These are phyloP conservation scores for Coniferiporia weirii DNA, from an alignment of 1,284 basidiomycete genomes.

Conservation along the genomic window DNA sequence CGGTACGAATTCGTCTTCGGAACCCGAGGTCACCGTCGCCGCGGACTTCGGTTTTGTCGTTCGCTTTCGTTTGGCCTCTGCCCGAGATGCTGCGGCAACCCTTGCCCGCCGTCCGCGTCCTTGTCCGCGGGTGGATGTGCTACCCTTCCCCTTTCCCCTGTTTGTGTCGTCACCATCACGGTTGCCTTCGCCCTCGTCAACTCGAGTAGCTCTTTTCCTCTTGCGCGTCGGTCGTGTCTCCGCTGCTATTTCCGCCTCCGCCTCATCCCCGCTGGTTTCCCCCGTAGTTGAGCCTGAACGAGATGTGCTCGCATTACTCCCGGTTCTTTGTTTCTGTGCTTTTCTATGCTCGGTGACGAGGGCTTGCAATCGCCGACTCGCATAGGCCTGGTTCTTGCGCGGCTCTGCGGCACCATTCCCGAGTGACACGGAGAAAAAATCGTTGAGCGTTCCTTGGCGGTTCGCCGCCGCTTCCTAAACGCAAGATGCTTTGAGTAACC, in stretches of 20 bases:
- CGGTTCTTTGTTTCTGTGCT: conserved; percentile 29
- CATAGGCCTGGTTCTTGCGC: conserved; percentile 72
- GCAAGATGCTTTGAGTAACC: not conserved
- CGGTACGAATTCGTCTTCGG: conserved; percentile 25
- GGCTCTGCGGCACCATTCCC: conserved; percentile 66
- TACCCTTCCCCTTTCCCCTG: not conserved
- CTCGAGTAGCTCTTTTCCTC: not conserved
- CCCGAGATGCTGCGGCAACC: not conserved
- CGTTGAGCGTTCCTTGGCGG: conserved; percentile 68
- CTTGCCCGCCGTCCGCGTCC: conserved; percentile 19
- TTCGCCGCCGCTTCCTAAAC: conserved; percentile 55
- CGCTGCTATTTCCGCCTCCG: conserved; percentile 12
- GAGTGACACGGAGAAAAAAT: conserved; percentile 57
- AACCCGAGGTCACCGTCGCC: not conserved
- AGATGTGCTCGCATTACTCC: not conserved
- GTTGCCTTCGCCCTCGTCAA: not conserved
- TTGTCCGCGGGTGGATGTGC: conserved; percentile 14
- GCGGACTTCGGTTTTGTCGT: conserved; percentile 6
- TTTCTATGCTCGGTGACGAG: conserved; percentile 83
- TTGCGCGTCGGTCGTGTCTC: conserved; percentile 1
- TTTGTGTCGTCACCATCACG: not conserved
- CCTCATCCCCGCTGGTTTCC: not conserved
- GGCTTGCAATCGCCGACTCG: conserved; percentile 83
- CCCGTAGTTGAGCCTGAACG: not conserved
- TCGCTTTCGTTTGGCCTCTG: not conserved